A percentile compares a stretch with the other conserved stretches of the same genome.
phyloP scores from a whole-genome alignment of 352 stramenopile species.

The Thalassiosira ordinaria region DNA sequence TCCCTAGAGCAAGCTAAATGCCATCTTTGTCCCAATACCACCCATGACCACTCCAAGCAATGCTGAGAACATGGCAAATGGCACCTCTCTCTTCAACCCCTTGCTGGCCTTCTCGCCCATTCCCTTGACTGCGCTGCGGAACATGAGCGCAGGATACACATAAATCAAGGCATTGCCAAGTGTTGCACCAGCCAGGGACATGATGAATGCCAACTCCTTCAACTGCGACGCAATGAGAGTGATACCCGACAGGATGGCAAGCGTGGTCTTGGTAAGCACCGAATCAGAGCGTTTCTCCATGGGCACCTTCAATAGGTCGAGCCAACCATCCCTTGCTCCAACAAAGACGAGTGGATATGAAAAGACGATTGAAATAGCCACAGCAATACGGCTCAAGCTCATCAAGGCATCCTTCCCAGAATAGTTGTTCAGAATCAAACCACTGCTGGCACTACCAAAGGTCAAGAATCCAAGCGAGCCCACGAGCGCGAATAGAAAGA shows the following conservation, averaged over 20 bases:
- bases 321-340: constrained; percentile 75
- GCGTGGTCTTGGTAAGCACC: constrained; percentile 76
- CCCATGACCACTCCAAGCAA: constrained; percentile 79
- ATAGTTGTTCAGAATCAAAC: constrained; percentile 90
- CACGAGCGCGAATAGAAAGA: constrained; percentile 71
- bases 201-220: constrained; percentile 86
- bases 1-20: constrained; percentile 58
- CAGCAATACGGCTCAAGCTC: constrained; percentile 85
- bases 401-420: constrained; percentile 84
- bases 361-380: constrained; percentile 86
- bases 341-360: constrained; percentile 81
- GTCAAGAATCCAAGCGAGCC: constrained; percentile 82
- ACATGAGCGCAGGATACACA: constrained; percentile 87
- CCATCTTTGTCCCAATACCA: constrained; percentile 76
- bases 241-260: constrained; percentile 78
- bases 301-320: constrained; percentile 82
- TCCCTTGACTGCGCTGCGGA: constrained; percentile 67
- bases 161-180: constrained; percentile 88
- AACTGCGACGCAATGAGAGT: constrained; percentile 81
- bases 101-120: constrained; percentile 68
- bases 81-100: constrained; percentile 55
- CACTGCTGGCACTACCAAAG: constrained; percentile 77
- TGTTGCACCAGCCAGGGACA: constrained; percentile 85
- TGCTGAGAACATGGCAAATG: constrained; percentile 59
- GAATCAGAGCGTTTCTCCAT: constrained; percentile 64